Evolutionary conservation across 106 monocot genomes (phyloP), one percentile per base, ranked within the genome.

Genomic region (Phalaenopsis equestris): DNA sequence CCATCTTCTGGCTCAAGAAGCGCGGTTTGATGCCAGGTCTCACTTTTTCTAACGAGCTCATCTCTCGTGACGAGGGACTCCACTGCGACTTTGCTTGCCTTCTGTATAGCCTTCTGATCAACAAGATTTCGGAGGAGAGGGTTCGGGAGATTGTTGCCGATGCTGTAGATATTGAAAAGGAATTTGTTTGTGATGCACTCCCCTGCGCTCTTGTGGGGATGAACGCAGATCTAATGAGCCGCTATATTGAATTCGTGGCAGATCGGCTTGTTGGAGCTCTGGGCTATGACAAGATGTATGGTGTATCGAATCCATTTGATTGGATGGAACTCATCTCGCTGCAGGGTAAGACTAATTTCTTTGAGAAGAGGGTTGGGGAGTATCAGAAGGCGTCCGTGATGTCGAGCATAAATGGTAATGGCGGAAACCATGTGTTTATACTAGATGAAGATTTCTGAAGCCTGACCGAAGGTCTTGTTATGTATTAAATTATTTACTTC

Each of bases 51-150:
- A 91, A 91, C 46, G 96, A 93, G 82, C 89, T 96, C 77, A 96
- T 89, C 73, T 89, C 96, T 10, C 85, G 96, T 9, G 96, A 96
- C 86, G 96, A 96, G 70, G 96, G 96, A 6, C 86, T 96, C 1
- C 96, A 96, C 75, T 96, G 96, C 77, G 96, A 96, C 76, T 96
- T 96, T 83, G 96, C 96, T 3, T 96, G 96, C 81, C 85, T 96
- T 19, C 78, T 96, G 9, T 96, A 96, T 77, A 75, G 76, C 4
- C 75, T 91, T 19, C 67, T 95, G 55, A 84, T 81, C 58, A 42
- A 36, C 68, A 87, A 85, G 85, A 65, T 90, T 64, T 30, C 79
- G 68, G 86, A 94, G 73, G 87, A 89, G 10, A 79, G 83, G 15
- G 81, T 94, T 46, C 76, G 73, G 41, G 75, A 70, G 55, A 94